Evolutionary conservation across 306 rosid genomes (phyloP).

Genomic region (Malus asiatica): DNA sequence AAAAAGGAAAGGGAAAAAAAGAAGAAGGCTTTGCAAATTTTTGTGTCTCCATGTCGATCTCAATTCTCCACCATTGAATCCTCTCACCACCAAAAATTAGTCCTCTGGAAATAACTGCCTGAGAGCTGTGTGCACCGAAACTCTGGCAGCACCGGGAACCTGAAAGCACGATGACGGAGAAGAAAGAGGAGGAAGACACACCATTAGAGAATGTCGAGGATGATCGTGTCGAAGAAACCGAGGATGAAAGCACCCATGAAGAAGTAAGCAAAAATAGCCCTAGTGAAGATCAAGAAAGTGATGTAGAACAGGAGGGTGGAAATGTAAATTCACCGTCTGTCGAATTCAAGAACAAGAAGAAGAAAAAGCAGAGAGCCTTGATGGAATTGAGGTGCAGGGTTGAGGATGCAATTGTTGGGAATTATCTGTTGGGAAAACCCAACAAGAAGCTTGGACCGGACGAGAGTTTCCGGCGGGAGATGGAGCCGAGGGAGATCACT

Average conservation of each 20-base stretch:
- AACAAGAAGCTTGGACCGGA: not conserved
- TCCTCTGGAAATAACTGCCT: conserved; percentile 20
- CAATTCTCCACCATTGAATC: not conserved
- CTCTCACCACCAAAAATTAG: not conserved
- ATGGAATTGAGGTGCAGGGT: conserved; percentile 60
- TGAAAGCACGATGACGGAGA: not conserved
- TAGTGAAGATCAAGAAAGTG: conserved; percentile 14
- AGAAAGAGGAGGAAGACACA: conserved; percentile 9
- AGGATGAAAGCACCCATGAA: not conserved
- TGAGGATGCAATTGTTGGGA: conserved; percentile 64
- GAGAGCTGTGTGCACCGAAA: conserved; percentile 13
- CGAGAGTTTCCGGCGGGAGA: conserved; percentile 10
- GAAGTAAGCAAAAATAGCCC: not conserved
- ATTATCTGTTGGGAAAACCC: conserved; percentile 40
- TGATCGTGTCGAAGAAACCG: not conserved
- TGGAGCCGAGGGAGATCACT: conserved; percentile 30
- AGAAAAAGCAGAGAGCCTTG: conserved; percentile 41
- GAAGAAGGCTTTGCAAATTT: not conserved
- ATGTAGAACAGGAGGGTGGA: conserved; percentile 10
- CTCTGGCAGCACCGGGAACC: conserved; percentile 11
- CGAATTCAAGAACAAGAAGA: conserved; percentile 36
- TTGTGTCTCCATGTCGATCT: not conserved
- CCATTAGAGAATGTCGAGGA: not conserved
- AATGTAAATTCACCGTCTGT: not conserved
- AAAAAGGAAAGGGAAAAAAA: not conserved